Evolutionary conservation across 139 green algal genomes (phyloP).

Genomic region (Haematococcus sp.): DNA sequence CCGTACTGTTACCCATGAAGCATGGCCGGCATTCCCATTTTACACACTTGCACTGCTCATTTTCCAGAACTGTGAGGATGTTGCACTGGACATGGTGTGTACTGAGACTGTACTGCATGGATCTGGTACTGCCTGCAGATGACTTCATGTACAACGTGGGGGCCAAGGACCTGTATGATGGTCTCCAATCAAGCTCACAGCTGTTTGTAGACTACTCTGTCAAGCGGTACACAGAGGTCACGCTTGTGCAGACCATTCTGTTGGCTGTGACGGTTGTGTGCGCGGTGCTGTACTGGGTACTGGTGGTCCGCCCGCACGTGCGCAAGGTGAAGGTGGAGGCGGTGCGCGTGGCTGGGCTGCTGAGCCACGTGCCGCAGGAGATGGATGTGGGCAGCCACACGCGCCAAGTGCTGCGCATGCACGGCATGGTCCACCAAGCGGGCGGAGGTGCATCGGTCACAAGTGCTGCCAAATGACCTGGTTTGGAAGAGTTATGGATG

Average conservation of each 20-base stretch:
- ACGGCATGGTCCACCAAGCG: no score
- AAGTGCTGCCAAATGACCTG: no score
- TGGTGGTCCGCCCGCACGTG: constrained; percentile 14
- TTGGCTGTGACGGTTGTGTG: background rate
- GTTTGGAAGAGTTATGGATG: no score
- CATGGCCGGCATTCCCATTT: no score
- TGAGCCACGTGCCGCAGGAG: constrained; percentile 18
- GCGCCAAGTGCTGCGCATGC: background rate
- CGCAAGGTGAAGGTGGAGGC: background rate
- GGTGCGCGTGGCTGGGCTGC: constrained; percentile 8
- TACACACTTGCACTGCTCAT: no score
- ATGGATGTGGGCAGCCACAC: constrained; percentile 15
- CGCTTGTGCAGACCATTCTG: constrained; percentile 1
- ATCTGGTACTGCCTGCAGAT: background rate
- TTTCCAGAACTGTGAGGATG: no score
- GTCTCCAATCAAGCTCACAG: constrained; percentile 13
- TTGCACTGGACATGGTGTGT: no score
- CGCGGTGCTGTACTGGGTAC: background rate
- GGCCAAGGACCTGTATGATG: constrained; percentile 24
- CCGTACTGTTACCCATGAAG: no score
- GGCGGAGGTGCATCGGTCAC: no score
- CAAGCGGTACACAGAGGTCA: constrained; percentile 3
- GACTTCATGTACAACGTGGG: constrained; percentile 28
- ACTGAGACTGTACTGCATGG: no score
- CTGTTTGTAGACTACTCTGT: constrained; percentile 27